These are phyloP conservation scores for Acer yangbiense DNA, from an alignment of 345 rosid genomes.

Conservation along the genomic window DNA sequence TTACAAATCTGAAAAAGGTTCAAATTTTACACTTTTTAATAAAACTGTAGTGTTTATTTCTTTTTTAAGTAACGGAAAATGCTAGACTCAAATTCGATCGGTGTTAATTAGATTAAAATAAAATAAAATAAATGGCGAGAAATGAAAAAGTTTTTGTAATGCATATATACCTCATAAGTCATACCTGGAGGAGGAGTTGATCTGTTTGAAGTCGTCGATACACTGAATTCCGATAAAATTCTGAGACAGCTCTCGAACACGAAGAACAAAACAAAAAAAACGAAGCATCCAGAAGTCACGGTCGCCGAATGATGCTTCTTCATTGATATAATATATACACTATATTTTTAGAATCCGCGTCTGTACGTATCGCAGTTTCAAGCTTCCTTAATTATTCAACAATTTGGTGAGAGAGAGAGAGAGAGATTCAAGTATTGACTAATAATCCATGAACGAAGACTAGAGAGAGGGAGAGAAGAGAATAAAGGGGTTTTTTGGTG, in stretches of 20 bases:
- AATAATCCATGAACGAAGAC: not conserved
- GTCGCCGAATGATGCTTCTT: conserved; percentile 8
- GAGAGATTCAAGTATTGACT: not conserved
- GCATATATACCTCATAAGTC: too few relatives aligned
- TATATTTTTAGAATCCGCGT: not conserved
- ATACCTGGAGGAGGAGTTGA: conserved; percentile 7
- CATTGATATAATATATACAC: not conserved
- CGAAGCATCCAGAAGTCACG: not conserved
- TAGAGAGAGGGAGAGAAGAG: not conserved
- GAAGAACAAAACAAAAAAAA: conserved; percentile 2
- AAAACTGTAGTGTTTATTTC: too few relatives aligned
- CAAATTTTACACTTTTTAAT: too few relatives aligned
- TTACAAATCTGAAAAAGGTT: too few relatives aligned
- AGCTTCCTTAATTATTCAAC: not conserved
- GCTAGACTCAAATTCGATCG: too few relatives aligned
- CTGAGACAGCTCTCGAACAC: not conserved
- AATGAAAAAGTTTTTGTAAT: not conserved
- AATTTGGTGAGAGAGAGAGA: too few relatives aligned
- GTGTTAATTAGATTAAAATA: too few relatives aligned
- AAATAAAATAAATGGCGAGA: too few relatives aligned
- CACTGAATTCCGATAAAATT: not conserved
- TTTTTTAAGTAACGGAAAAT: too few relatives aligned
- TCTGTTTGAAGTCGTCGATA: not conserved
- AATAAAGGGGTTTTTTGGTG: not conserved
- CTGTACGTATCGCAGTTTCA: not conserved